Conservation (phyloP, 129 eudicot species). For the Logfia minima region DNA sequence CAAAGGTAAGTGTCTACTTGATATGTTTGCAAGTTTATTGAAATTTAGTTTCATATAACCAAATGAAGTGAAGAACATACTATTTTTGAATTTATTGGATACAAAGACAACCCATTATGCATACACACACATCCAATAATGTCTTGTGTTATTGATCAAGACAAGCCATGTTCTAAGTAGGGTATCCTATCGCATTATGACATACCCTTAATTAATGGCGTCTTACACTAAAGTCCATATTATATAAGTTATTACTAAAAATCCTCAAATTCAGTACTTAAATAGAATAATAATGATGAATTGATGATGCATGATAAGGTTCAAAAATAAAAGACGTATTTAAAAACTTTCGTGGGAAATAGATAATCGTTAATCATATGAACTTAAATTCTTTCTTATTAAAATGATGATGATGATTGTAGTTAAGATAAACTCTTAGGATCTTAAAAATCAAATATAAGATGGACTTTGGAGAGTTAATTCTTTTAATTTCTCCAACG, state of each 20-base stretch:
- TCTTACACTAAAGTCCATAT: neutral
- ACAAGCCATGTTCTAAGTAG: slow-evolving; percentile 40
- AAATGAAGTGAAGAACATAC: neutral
- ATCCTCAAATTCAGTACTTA: no score
- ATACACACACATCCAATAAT: slow-evolving; percentile 34
- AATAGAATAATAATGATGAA: no score
- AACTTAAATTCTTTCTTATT: neutral
- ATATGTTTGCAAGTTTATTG: neutral
- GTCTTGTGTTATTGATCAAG: slow-evolving; percentile 37
- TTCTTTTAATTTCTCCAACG: no score
- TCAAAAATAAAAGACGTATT: neutral
- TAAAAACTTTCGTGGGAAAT: neutral
- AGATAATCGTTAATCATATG: neutral
- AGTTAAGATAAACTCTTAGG: no score
- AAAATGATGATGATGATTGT: no score
- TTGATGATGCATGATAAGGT: no score
- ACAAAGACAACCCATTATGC: slow-evolving; percentile 37
- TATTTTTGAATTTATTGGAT: slow-evolving; percentile 9
- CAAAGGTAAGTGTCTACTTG: neutral
- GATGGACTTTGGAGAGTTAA: no score
- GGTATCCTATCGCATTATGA: slow-evolving; percentile 33
- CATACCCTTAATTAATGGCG: slow-evolving; percentile 6
- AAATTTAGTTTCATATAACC: neutral
- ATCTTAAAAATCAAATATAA: no score
- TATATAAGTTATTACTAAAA: neutral